Conservation (phyloP, 2,329 filamentous ascomycete genomes). For the Verticillium klebahnii region DNA sequence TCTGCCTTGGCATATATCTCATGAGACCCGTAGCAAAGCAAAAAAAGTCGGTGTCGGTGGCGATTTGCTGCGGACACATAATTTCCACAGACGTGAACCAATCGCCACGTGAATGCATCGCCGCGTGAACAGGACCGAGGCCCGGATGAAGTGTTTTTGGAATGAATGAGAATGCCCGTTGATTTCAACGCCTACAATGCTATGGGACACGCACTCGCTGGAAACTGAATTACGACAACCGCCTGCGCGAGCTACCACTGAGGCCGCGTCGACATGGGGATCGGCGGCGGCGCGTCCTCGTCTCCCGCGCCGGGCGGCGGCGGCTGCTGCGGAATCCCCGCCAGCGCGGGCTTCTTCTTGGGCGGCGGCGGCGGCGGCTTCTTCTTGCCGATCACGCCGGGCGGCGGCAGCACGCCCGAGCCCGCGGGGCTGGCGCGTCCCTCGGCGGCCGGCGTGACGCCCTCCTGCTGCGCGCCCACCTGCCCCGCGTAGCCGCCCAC, state of each 20-base stretch:
- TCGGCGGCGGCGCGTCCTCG: slow-evolving; percentile 40
- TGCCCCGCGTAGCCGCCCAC: slow-evolving; percentile 21
- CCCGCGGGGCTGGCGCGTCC: neutral
- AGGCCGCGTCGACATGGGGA: slow-evolving; percentile 48
- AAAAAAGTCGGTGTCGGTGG: slow-evolving; percentile 9
- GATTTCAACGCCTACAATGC: slow-evolving; percentile 8
- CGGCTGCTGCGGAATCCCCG: slow-evolving; percentile 9
- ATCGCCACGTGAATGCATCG: no score
- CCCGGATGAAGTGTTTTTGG: no score
- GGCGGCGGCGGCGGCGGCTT: slow-evolving; percentile 47
- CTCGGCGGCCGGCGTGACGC: slow-evolving; percentile 4
- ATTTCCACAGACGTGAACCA: slow-evolving; percentile 5
- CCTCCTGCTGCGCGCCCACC: slow-evolving; percentile 8
- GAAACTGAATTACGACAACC: neutral
- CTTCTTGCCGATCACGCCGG: slow-evolving; percentile 38
- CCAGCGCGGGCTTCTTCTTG: slow-evolving; percentile 45
- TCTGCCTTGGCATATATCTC: slow-evolving; percentile 16
- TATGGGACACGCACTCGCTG: neutral
- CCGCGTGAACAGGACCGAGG: no score
- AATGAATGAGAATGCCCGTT: neutral
- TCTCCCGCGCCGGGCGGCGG: slow-evolving; percentile 13
- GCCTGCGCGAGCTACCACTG: slow-evolving; percentile 27
- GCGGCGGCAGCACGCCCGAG: slow-evolving; percentile 2
- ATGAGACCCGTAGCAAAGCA: slow-evolving; percentile 13
- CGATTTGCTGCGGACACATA: slow-evolving; percentile 4